Evolutionary conservation across 2,329 filamentous ascomycete genomes (phyloP).

Genomic region (Bisporella sp.): DNA sequence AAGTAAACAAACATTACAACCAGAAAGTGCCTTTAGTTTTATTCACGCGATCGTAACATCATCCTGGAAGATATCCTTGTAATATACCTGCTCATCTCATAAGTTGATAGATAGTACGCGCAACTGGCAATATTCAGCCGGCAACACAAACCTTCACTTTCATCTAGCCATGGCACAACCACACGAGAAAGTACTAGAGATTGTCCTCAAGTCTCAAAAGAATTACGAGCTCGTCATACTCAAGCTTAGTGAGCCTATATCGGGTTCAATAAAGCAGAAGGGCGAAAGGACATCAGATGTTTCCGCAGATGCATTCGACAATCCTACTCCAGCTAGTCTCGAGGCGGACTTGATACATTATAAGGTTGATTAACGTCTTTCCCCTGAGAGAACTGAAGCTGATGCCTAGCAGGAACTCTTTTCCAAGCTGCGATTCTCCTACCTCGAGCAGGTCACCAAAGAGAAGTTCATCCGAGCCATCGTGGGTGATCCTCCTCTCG

Average conservation of each 20-base stretch:
- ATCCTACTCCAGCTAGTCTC: constrained; percentile 67
- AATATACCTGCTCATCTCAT: too few species aligned
- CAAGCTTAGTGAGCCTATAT: constrained; percentile 68
- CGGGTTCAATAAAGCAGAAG: constrained; percentile 40
- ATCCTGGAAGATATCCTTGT: too few species aligned
- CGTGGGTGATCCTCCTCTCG: constrained; percentile 79
- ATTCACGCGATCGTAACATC: too few species aligned
- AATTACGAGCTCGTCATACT: constrained; percentile 65
- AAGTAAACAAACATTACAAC: too few species aligned
- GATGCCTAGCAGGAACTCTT: constrained; percentile 64
- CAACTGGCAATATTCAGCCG: neutral
- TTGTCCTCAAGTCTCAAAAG: constrained; percentile 47
- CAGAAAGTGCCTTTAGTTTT: too few species aligned
- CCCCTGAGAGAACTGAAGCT: neutral
- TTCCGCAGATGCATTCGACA: constrained; percentile 57
- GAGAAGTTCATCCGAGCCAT: constrained; percentile 95
- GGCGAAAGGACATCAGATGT: constrained; percentile 61
- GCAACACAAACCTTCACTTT: too few species aligned
- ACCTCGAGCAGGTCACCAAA: constrained; percentile 97
- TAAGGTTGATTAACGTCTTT: constrained; percentile 41
- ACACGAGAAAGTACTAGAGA: constrained; percentile 34
- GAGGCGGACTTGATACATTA: constrained; percentile 84
- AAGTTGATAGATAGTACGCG: neutral
- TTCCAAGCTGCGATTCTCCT: constrained; percentile 91
- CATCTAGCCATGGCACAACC: constrained; percentile 14